phyloP scores from a whole-genome alignment of 768 basidiomycete genomes.

The Clavulina sp. region DNA sequence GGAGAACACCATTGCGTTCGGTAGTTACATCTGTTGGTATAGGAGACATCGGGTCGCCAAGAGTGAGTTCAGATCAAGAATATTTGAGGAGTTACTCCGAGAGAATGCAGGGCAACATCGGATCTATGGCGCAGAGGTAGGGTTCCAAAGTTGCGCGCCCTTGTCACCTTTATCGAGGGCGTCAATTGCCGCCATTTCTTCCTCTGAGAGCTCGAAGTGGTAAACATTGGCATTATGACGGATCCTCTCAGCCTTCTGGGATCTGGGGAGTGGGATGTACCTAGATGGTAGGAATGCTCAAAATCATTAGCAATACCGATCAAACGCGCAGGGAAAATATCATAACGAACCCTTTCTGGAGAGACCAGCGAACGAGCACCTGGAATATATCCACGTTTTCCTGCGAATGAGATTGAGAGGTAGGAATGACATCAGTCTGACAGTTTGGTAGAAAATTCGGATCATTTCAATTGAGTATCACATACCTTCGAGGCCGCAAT shows the following conservation, averaged over 20 bases:
- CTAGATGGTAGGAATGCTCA: conserved; percentile 23
- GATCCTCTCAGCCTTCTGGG: conserved; percentile 51
- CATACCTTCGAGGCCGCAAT: too few species aligned
- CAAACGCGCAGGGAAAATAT: neutral
- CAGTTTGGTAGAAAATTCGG: neutral
- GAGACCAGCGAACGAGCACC: conserved; percentile 27
- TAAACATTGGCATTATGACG: conserved; percentile 54
- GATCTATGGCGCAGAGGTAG: conserved; percentile 48
- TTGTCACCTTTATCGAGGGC: conserved; percentile 51
- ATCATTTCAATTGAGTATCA: too few species aligned
- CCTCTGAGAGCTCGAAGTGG: conserved; percentile 48
- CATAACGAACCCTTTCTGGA: conserved; percentile 23
- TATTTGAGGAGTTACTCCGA: too few species aligned
- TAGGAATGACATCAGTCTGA: too few species aligned
- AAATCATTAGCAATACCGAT: conserved; percentile 1
- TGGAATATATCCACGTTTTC: conserved; percentile 18
- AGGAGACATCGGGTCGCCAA: too few species aligned
- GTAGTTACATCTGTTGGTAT: too few species aligned
- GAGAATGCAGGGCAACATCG: too few species aligned
- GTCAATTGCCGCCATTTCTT: conserved; percentile 52
- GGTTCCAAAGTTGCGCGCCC: conserved; percentile 75
- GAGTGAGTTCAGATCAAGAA: too few species aligned
- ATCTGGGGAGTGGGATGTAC: conserved; percentile 71
- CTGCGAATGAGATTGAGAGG: too few species aligned
- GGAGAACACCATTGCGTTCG: too few species aligned